Conservation (phyloP, 306 rosid species). For the Echinosophora koreensis region DNA sequence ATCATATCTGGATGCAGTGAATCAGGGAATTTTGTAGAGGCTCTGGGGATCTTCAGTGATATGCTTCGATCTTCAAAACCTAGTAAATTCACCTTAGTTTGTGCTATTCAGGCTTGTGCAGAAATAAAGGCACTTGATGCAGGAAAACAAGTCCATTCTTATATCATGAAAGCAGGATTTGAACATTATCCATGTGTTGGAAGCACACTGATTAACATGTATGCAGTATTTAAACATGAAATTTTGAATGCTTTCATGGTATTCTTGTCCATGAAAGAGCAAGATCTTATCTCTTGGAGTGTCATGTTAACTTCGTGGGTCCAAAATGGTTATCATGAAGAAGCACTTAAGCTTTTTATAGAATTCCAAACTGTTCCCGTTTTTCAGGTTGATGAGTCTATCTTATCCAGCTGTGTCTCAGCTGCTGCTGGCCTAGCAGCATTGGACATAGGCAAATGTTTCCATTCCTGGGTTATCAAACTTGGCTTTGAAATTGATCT, state of each 20-base stretch:
- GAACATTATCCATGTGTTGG: conserved; percentile 48
- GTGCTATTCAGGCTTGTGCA: conserved; percentile 53
- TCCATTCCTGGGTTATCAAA: conserved; percentile 54
- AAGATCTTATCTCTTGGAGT: conserved; percentile 57
- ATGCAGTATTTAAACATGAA: conserved; percentile 50
- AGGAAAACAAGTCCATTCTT: conserved; percentile 52
- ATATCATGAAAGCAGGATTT: conserved; percentile 55
- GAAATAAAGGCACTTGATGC: conserved; percentile 42
- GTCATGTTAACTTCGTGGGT: conserved; percentile 58
- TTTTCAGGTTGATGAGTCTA: conserved; percentile 56
- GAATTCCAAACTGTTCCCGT: conserved; percentile 40
- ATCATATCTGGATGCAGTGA: conserved; percentile 52
- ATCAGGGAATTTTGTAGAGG: conserved; percentile 45
- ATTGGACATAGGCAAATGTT: conserved; percentile 54
- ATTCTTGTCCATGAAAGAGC: conserved; percentile 52
- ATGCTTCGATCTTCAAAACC: conserved; percentile 54
- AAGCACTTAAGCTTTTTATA: conserved; percentile 53
- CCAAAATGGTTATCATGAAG: conserved; percentile 55
- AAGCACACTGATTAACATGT: conserved; percentile 58
- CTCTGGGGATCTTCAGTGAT: conserved; percentile 44
- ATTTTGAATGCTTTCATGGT: conserved; percentile 45
- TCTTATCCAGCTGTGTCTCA: conserved; percentile 56
- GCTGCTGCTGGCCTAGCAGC: conserved; percentile 63
- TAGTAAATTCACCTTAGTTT: conserved; percentile 50
- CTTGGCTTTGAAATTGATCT: conserved; percentile 48